Base-by-base conservation (phyloP, 1,139 yeast genomes). In the Yamadazyma epiphylla region DNA sequence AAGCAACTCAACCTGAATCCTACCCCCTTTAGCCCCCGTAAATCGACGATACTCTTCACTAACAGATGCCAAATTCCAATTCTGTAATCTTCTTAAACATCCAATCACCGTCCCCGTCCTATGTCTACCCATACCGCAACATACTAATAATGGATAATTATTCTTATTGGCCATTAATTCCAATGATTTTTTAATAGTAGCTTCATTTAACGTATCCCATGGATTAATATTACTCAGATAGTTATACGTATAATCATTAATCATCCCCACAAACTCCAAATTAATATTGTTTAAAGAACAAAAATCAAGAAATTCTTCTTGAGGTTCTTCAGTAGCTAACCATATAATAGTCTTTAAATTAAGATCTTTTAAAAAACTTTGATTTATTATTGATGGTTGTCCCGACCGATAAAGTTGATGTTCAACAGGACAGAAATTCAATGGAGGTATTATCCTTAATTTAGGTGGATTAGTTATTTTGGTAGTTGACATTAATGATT, bases 41-140 rank as follows among this genome's bases (percentile, higher is more conserved):
- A 89, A 91, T 39, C 98, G 60, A 45, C 97, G 66, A 53, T 91
- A 91, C 52, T 91, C 98, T 51, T 91, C 98, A 36, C 89, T 78
- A 2, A 89, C 94, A 56, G 94, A 63, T 9, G 97, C 96, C 50
- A 89, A 64, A 50, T 91, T 91, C 98, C 98, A 91, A 13, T 94
- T 91, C 64, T 89, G 96, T 17, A 91, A 60, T 39, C 95, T 70
- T 41, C 98, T 65, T 29, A 91, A 63, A 55, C 97, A 91, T 1
- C 98, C 98, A 34, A 91, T 77, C 3, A 91, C 95, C 0, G 96
- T 88, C 1, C 98, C 98, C 0, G 96, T 88, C 38, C 97, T 70
- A 55, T 91, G 97, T 43, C 97, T 67, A 0, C 98, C 98, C 97
- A 89, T 89, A 9, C 96, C 96, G 50, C 97, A 91, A 56, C 97